Evolutionary conservation across 2,329 filamentous ascomycete species (phyloP), one percentile per base, ranked within the genome.

Genomic region (Pyrenochaeta sp.): DNA sequence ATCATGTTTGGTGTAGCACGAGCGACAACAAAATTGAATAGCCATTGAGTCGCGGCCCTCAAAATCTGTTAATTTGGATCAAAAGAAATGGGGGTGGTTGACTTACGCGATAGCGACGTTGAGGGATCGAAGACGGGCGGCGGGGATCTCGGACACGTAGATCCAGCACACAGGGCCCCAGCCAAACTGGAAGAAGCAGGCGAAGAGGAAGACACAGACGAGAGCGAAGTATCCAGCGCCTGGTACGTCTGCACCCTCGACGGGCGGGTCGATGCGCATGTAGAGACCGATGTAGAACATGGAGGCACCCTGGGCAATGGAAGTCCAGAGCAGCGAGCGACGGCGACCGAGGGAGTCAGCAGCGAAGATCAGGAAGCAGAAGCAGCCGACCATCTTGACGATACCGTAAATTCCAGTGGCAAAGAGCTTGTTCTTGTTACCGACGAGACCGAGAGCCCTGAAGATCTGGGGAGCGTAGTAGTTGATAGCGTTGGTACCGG

Each of bases 121-220:
- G 53, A 86, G 72, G 13, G 82, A 82, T 41, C 87, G 75, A 6
- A 89, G 75, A 22, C 86, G 77, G 0, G 84, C 83, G 6, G 84
- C 84, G 0, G 86, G 85, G 44, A 89, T 89, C 68, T 90, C 86
- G 18, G 80, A 81, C 3, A 87, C 81, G 59, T 88, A 84, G 60
- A 88, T 87, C 86, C 86, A 89, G 72, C 84, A 87, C 21, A 83
- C 83, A 0, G 85, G 84, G 0, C 86, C 86, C 86, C 86, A 89
- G 8, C 72, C 72, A 34, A 71, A 74, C 42, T 72, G 69, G 75
- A 88, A 89, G 68, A 85, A 82, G 2, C 77, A 81, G 0, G 86
- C 87, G 69, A 88, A 90, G 13, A 89, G 75, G 73, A 86, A 90
- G 45, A 90, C 87, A 64, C 83, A 87, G 17, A 86, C 80, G 1